phyloP scores from a whole-genome alignment of 2,329 filamentous ascomycete genomes.

The Aspergillus persii region DNA sequence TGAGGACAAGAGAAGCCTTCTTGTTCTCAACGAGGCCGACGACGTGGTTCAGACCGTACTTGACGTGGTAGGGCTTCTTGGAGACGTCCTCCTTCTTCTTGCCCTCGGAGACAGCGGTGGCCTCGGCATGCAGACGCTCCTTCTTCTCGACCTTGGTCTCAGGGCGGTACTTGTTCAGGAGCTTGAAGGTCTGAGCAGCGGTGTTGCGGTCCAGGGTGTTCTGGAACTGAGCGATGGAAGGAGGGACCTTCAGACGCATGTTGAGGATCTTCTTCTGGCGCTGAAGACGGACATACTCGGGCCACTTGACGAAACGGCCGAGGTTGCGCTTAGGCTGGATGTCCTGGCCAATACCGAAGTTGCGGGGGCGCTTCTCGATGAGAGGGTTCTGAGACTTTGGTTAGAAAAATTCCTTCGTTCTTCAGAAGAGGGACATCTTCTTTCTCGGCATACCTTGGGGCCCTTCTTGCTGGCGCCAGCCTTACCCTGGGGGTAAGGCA shows the following conservation, averaged over 20 bases:
- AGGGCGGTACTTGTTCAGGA: conserved; percentile 99
- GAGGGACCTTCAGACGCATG: conserved; percentile 97
- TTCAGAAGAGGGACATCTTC: conserved; percentile 9
- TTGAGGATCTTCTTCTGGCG: conserved; percentile 94
- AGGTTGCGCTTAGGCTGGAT: conserved; percentile 96
- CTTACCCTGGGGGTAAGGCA: conserved; percentile 94
- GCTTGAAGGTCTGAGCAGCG: conserved; percentile 95
- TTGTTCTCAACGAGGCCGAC: conserved; percentile 98
- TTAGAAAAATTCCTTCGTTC: conserved; percentile 16
- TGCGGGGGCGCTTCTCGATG: conserved; percentile 94
- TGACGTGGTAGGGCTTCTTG: conserved; percentile 99
- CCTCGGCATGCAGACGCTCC: conserved; percentile 97
- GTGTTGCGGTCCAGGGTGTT: conserved; percentile 96
- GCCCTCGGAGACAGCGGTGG: conserved; percentile 93
- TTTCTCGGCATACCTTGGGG: conserved; percentile 74
- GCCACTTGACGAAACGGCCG: conserved; percentile 98
- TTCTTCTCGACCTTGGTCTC: conserved; percentile 99
- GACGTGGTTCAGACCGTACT: conserved; percentile 99
- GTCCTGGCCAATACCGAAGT: conserved; percentile 99
- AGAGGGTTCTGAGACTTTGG: conserved; percentile 76
- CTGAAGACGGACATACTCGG: conserved; percentile 97
- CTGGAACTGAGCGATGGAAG: conserved; percentile 96
- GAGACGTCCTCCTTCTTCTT: conserved; percentile 99
- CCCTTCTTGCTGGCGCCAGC: conserved; percentile 85
- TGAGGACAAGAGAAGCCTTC: conserved; percentile 97